Evolutionary conservation across 2,329 filamentous ascomycete genomes (phyloP).

Genomic region (Cladosporium sp.): DNA sequence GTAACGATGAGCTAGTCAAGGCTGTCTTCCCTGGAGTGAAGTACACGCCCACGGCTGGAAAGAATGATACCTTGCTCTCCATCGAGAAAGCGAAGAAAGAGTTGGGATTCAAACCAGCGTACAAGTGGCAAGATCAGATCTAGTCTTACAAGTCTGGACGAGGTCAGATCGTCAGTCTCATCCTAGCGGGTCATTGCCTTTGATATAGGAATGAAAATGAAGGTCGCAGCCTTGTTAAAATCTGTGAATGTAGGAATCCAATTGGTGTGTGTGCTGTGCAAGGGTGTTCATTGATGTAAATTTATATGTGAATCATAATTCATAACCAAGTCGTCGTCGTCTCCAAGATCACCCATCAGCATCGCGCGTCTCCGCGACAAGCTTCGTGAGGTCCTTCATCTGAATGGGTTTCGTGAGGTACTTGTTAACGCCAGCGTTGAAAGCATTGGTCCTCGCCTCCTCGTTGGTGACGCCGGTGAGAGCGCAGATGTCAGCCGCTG

Average conservation of each 20-base stretch:
- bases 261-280: too few species aligned
- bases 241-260: too few species aligned
- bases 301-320: too few species aligned
- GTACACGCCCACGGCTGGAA: constrained; percentile 17
- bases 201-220: too few species aligned
- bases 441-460: constrained; percentile 23
- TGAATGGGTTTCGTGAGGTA: constrained; percentile 33
- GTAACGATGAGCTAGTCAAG: constrained; percentile 23
- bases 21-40: constrained; percentile 20
- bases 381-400: constrained; percentile 20
- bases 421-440: constrained; percentile 27
- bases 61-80: constrained; percentile 20
- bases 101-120: constrained; percentile 19
- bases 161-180: too few species aligned
- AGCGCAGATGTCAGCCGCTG: constrained; percentile 23
- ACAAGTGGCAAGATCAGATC: constrained; percentile 23
- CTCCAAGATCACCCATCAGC: too few species aligned
- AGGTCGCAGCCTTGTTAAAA: too few species aligned
- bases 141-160: too few species aligned
- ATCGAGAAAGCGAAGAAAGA: constrained; percentile 25
- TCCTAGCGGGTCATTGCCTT: too few species aligned
- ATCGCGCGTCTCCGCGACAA: constrained; percentile 12
- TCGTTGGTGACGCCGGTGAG: constrained; percentile 31
- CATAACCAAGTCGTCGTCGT: too few species aligned
- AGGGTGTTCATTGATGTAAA: too few species aligned